These are phyloP conservation scores for Verticillium nubilum DNA, from an alignment of 2,329 filamentous ascomycete species.

Conservation along the genomic window DNA sequence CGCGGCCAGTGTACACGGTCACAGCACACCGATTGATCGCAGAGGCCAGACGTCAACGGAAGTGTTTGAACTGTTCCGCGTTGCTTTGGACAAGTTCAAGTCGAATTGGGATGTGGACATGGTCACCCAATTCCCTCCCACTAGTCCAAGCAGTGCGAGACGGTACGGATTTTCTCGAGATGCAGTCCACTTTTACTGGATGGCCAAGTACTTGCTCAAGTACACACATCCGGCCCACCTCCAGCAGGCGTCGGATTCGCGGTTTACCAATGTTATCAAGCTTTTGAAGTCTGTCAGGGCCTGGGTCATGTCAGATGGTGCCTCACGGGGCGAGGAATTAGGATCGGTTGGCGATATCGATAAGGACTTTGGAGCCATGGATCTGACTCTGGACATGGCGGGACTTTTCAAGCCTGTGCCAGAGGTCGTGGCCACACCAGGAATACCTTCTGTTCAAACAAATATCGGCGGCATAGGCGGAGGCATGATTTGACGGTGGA, in stretches of 20 bases:
- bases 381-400: conserved; percentile 66
- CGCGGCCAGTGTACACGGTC: conserved; percentile 34
- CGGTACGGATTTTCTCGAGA: conserved; percentile 67
- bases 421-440: conserved; percentile 35
- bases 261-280: conserved; percentile 55
- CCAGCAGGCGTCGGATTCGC: conserved; percentile 50
- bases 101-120: conserved; percentile 66
- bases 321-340: conserved; percentile 58
- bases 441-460: conserved; percentile 35
- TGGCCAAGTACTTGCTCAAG: conserved; percentile 61
- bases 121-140: conserved; percentile 59
- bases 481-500: conserved; percentile 25
- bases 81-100: conserved; percentile 68
- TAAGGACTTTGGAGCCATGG: conserved; percentile 56
- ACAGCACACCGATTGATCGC: conserved; percentile 38
- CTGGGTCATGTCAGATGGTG: conserved; percentile 60
- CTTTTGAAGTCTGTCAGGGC: conserved; percentile 54
- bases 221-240: conserved; percentile 49
- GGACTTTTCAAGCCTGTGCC: conserved; percentile 61
- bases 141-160: conserved; percentile 24
- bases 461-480: conserved; percentile 25
- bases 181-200: conserved; percentile 68
- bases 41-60: conserved; percentile 34
- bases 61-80: conserved; percentile 40
- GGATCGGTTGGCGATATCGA: conserved; percentile 66